Conservation (phyloP, 306 rosid species). For the Elaeagnus macrophylla region DNA sequence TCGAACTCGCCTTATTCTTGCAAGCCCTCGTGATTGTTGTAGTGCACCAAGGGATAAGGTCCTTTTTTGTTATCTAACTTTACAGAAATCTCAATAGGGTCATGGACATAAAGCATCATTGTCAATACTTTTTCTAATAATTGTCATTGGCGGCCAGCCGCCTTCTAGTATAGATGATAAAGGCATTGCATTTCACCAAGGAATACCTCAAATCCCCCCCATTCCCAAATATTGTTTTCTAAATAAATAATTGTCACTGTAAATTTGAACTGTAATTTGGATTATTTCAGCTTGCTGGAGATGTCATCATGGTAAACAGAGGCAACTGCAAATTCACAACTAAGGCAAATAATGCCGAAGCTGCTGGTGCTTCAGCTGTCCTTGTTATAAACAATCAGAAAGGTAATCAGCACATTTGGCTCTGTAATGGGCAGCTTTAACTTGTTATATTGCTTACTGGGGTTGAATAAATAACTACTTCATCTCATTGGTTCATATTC, state of each 20-base stretch:
- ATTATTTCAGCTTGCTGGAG: conserved; percentile 59
- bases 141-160: too few relatives aligned
- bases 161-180: too few relatives aligned
- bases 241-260: too few relatives aligned
- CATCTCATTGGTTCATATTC: not conserved
- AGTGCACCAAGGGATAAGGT: conserved; percentile 62
- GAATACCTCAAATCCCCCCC: too few relatives aligned
- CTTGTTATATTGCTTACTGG: not conserved
- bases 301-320: conserved; percentile 81
- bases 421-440: not conserved
- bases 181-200: too few relatives aligned
- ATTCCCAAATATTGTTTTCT: too few relatives aligned
- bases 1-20: conserved; percentile 56
- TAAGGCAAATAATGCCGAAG: conserved; percentile 73
- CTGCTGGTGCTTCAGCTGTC: conserved; percentile 91
- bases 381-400: conserved; percentile 74
- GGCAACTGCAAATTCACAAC: conserved; percentile 77
- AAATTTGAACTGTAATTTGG: conserved; percentile 13
- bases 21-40: conserved; percentile 81
- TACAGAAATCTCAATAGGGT: conserved; percentile 4
- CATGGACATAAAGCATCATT: conserved; percentile 4
- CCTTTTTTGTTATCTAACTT: conserved; percentile 6
- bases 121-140: not conserved
- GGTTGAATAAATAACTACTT: not conserved
- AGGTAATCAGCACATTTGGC: conserved; percentile 31